These are phyloP conservation scores for Plasmodium yoelii DNA, from an alignment of 169 alveolate genomes.

Conservation along the genomic window DNA sequence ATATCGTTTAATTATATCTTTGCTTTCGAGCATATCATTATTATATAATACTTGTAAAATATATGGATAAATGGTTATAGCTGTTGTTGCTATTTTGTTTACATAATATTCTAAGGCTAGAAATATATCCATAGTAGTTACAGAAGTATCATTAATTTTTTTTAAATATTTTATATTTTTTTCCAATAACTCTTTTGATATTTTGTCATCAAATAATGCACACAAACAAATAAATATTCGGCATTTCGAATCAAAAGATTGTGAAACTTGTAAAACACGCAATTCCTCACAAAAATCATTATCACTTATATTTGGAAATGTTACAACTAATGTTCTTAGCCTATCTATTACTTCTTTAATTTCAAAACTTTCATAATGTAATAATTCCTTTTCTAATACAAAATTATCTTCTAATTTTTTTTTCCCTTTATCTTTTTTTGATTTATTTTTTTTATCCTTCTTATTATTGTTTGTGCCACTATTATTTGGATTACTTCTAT, in stretches of 20 bases:
- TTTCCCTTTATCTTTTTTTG: constrained; percentile 20
- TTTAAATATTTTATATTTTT: constrained; percentile 80
- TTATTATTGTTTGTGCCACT: constrained; percentile 48
- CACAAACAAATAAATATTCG: constrained; percentile 85
- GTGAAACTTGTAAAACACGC: constrained; percentile 93
- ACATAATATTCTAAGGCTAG: constrained; percentile 86
- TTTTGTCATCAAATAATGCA: constrained; percentile 81
- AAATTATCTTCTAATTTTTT: constrained; percentile 74
- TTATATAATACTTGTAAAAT: constrained; percentile 86
- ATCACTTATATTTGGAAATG: constrained; percentile 78
- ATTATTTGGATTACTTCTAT: constrained; percentile 34
- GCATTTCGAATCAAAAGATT: constrained; percentile 89
- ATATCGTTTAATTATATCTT: constrained; percentile 83
- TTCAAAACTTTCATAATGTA: constrained; percentile 85
- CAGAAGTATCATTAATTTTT: constrained; percentile 83
- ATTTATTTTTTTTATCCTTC: constrained; percentile 31
- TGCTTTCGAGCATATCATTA: constrained; percentile 86
- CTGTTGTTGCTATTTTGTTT: constrained; percentile 81
- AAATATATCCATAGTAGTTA: constrained; percentile 85
- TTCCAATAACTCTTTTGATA: constrained; percentile 78
- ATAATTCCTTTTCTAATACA: constrained; percentile 77
- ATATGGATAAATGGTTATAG: constrained; percentile 86
- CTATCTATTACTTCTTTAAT: constrained; percentile 89
- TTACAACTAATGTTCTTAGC: constrained; percentile 77
- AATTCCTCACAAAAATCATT: constrained; percentile 90